A percentile compares a stretch with the other conserved stretches of the same genome.
Conservation (phyloP, 2,329 filamentous ascomycete genomes). For the Catunica adiposa region DNA sequence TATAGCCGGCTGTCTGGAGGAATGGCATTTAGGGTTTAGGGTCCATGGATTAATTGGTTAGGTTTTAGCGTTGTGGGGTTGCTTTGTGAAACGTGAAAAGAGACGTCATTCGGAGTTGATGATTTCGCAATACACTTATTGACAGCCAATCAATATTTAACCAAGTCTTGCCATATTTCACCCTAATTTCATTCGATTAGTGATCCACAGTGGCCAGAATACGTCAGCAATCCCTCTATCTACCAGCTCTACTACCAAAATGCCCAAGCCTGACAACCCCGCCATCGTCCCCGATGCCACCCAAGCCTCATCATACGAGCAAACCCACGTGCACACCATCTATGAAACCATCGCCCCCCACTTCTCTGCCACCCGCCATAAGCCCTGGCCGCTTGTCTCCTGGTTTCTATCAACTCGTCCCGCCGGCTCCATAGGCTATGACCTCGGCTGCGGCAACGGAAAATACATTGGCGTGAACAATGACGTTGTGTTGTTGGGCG, state of each 20-base stretch:
- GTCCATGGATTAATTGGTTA: not conserved
- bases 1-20: too few relatives aligned
- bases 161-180: too few relatives aligned
- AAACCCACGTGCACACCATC: slow-evolving; percentile 73
- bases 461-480: slow-evolving; percentile 79
- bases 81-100: not conserved
- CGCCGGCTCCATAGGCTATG: slow-evolving; percentile 63
- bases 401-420: slow-evolving; percentile 51
- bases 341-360: slow-evolving; percentile 78
- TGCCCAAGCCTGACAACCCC: not conserved
- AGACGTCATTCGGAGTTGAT: not conserved
- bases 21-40: too few relatives aligned
- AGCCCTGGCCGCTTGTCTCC: slow-evolving; percentile 86
- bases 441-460: slow-evolving; percentile 91
- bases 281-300: not conserved
- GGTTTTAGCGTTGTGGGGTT: not conserved
- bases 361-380: slow-evolving; percentile 64
- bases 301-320: slow-evolving; percentile 48
- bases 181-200: not conserved
- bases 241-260: not conserved
- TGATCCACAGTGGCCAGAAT: not conserved
- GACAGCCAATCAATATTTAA: too few relatives aligned
- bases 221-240: not conserved
- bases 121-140: too few relatives aligned
- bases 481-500: slow-evolving; percentile 63